Base-by-base conservation (phyloP, 225 moss, liverwort and hornwort species). In the Physcomitrellopsis africana region DNA sequence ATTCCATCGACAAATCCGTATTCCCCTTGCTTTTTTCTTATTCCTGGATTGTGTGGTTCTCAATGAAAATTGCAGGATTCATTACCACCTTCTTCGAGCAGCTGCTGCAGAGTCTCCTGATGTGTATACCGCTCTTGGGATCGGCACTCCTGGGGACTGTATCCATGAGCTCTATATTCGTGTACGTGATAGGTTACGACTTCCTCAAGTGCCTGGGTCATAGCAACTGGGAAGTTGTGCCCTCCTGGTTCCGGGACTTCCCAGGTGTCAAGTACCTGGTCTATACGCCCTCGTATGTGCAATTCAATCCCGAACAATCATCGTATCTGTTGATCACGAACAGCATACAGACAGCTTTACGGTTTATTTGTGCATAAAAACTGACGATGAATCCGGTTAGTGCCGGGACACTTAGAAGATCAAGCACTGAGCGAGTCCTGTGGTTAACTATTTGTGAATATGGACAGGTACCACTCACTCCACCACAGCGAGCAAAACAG, bases 201-300 rank as follows among this genome's bases (percentile, higher is more conserved):
- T 88, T 81, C 73, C 55, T 86, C 54, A 85, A 86, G 77, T 76
- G 64, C 81, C 29, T 79, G 74, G 83, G 78, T 12, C 86, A 86
- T 46, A 81, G 73, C 53, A 89, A 89, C 65, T 69, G 70, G 44
- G 89, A 89, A 53, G 58, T 83, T 46, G 59, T 89, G 53, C 85
- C 85, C 20, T 9, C 57, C 3, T 79, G 70, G 24, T 71, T 86
- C 18, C 22, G 45, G 1, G 41, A 67, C 22, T 59, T 86, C 13
- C 86, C 92, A n/a, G 11, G 81, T 10, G 70, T 81, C 58, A 90
- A 81, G 81, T 88, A 81, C 58, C 65, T 92, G 24, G 54, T 92
- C 70, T 81, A 82, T 76, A 92, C 92, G 32, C 92, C 92, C 17
- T 80, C 92, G 88, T 90, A 85, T 62, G 88, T 66, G 45, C 0